Base-by-base conservation (phyloP, 2,329 filamentous ascomycete genomes). In the Ceratocystis smalleyi region DNA sequence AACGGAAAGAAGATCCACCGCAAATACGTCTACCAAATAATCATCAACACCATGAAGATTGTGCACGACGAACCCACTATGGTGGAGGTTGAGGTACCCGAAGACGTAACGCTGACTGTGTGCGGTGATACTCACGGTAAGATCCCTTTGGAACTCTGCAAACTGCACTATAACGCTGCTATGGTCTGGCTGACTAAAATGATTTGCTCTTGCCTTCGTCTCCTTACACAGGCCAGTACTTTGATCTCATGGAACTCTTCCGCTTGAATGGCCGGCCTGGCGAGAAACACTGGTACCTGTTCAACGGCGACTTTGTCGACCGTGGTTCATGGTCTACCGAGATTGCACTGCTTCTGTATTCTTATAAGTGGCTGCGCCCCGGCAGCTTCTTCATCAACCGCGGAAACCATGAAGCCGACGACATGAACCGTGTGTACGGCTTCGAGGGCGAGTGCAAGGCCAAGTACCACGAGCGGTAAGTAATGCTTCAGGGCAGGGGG, bases 241-340 rank as follows among this genome's bases (percentile, higher is more conserved):
- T 95, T 73, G 94, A 99, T 74, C 81, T 99, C 51, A 86, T 99
- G 78, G 89, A 99, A 74, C 87, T 99, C 68, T 99, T 99, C 84
- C 81, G 89, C 68, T 81, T 94, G 65, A 96, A 96, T 70, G 94
- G 94, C 51, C 83, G 81, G 68, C 94, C 94, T 0, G 83, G 82
- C 17, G 89, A 92, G 67, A 89, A 88, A 72, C 91, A 97, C 73
- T 88, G 86, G 74, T 99, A 97, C 73, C 81, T 99, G 12, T 99
- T 99, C 81, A 99, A 99, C 74, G 94, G 94, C 68, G 94, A 99
- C 76, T 99, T 99, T 72, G 94, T 99, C 63, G 94, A 99, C 74
- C 84, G 94, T 73, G 94, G 94, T 32, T 96, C 91, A 45, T 99
- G 94, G 94, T 97, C 92, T 5, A 91, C 86, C n/a, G 94, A 99